Conservation (phyloP, 2,329 filamentous ascomycete genomes). For the Fusarium nygamai region DNA sequence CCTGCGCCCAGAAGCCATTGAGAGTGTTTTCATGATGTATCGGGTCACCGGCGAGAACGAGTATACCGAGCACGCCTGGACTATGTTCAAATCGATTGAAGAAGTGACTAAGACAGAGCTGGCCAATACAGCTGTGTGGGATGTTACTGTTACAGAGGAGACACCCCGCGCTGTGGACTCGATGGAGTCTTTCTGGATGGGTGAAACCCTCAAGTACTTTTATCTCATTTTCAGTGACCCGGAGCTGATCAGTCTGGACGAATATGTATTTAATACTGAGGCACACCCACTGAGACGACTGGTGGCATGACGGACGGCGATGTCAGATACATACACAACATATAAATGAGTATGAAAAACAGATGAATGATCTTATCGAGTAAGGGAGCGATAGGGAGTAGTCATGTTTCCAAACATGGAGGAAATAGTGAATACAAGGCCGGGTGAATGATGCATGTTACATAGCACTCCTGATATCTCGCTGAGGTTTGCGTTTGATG, state of each 20-base stretch:
- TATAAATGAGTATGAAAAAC: not conserved
- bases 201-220: constrained; percentile 46
- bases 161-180: constrained; percentile 60
- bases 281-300: constrained; percentile 37
- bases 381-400: not conserved
- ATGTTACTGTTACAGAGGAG: constrained; percentile 47
- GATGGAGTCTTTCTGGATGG: constrained; percentile 62
- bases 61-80: constrained; percentile 61
- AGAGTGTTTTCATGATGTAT: constrained; percentile 64
- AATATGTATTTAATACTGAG: constrained; percentile 43
- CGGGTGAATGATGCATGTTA: too few species aligned
- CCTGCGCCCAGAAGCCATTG: constrained; percentile 63
- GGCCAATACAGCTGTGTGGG: constrained; percentile 60
- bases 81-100: constrained; percentile 62
- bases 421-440: not conserved
- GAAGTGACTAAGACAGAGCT: constrained; percentile 57
- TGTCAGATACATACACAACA: not conserved
- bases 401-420: not conserved
- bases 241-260: constrained; percentile 54
- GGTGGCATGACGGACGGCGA: constrained; percentile 5
- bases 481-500: not conserved
- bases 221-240: constrained; percentile 47
- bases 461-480: not conserved
- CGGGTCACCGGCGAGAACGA: constrained; percentile 59
- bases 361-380: not conserved